Conservation (phyloP, 257 asterid species). For the Ajuga chamaepitys region DNA sequence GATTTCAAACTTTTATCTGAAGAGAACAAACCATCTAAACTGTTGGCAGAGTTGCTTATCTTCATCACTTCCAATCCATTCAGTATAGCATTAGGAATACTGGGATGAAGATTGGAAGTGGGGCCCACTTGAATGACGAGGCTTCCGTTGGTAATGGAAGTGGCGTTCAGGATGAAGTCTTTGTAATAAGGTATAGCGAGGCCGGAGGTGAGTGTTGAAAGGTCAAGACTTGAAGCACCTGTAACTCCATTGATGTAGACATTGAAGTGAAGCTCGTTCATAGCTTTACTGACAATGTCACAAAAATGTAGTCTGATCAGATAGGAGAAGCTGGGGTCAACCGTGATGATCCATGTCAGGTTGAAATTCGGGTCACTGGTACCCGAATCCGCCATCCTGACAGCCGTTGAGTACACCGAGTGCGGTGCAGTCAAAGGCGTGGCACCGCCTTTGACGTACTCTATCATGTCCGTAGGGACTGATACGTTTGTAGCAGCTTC, state of each 20-base stretch:
- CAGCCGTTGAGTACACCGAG: constrained; percentile 64
- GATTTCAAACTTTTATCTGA: constrained; percentile 20
- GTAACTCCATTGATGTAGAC: constrained; percentile 53
- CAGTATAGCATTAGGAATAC: constrained; percentile 67
- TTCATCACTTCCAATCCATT: constrained; percentile 92
- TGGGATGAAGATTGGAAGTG: constrained; percentile 29
- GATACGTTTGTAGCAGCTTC: constrained; percentile 48
- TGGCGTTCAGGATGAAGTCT: constrained; percentile 71
- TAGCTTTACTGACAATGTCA: constrained; percentile 63
- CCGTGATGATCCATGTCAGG: constrained; percentile 68
- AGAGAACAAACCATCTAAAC: constrained; percentile 78
- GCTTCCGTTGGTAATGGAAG: constrained; percentile 39
- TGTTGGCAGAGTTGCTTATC: constrained; percentile 72
- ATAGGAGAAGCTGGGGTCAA: constrained; percentile 78
- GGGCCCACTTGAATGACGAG: constrained; percentile 73
- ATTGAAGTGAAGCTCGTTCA: constrained; percentile 83
- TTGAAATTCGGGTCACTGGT: constrained; percentile 61
- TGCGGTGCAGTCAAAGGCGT: constrained; percentile 67
- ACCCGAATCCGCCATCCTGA: constrained; percentile 66
- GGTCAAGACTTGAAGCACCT: constrained; percentile 64
- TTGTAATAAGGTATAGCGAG: constrained; percentile 64
- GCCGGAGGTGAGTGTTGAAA: constrained; percentile 64
- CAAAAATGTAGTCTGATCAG: constrained; percentile 76
- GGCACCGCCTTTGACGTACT: constrained; percentile 55
- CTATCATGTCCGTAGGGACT: constrained; percentile 38